phyloP scores from a whole-genome alignment of 1,284 basidiomycete genomes.

The Meira miltonrushii region DNA sequence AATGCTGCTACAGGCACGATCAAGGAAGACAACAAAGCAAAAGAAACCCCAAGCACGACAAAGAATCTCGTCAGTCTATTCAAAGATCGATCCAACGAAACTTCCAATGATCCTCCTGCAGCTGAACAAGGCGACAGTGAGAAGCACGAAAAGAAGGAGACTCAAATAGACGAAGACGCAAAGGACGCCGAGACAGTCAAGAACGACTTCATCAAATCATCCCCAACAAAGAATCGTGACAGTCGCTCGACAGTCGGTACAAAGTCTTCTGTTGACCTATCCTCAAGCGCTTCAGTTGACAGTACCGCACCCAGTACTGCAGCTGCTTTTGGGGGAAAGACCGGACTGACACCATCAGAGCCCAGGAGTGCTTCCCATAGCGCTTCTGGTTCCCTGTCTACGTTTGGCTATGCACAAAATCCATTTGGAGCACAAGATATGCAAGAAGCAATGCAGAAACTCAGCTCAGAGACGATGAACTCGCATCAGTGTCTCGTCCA shows the following conservation, averaged over 20 bases:
- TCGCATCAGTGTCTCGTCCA: constrained; percentile 42
- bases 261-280: constrained; percentile 37
- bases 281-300: constrained; percentile 32
- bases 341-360: constrained; percentile 9
- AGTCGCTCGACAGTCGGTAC: constrained; percentile 41
- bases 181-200: background rate
- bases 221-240: constrained; percentile 25
- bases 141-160: background rate
- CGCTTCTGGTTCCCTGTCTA: constrained; percentile 34
- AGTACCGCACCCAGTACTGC: constrained; percentile 40
- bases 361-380: constrained; percentile 30
- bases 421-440: constrained; percentile 31
- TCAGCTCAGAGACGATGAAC: constrained; percentile 40
- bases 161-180: background rate
- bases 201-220: too few relatives aligned
- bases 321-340: background rate
- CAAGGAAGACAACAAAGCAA: background rate
- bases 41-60: background rate
- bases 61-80: too few relatives aligned
- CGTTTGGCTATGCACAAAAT: constrained; percentile 12
- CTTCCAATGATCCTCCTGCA: background rate
- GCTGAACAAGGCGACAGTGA: background rate
- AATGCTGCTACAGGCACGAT: background rate
- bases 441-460: constrained; percentile 30
- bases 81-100: background rate